Percentiles rank a stretch among this genome's conserved stretches.
These are phyloP conservation scores for Colletotrichum melonis DNA, from an alignment of 2,329 filamentous ascomycete species.

Conservation along the genomic window DNA sequence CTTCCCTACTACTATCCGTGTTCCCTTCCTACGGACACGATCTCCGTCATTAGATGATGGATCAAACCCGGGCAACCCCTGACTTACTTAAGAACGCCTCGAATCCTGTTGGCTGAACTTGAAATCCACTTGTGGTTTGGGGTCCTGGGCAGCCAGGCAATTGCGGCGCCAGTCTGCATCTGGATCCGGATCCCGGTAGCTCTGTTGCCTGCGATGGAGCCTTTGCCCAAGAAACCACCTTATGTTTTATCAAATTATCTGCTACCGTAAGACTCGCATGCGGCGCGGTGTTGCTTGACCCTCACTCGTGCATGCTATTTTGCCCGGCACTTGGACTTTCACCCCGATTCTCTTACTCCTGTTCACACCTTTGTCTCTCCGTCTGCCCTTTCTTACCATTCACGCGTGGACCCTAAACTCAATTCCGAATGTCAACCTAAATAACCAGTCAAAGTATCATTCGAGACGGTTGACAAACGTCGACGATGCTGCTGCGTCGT, in stretches of 20 bases:
- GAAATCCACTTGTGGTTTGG: neutral
- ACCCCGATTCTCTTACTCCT: neutral
- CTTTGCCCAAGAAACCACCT: too few species aligned
- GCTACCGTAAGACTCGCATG: neutral
- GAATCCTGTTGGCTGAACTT: neutral
- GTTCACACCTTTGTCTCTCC: neutral
- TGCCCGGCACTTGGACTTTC: neutral
- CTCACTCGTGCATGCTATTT: neutral
- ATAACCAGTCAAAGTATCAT: neutral
- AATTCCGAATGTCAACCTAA: neutral
- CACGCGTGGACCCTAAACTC: neutral
- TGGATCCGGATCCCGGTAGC: neutral
- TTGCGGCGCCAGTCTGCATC: neutral
- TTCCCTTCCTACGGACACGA: neutral
- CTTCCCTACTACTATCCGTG: neutral
- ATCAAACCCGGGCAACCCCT: neutral
- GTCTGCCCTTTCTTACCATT: neutral
- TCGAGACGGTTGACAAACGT: neutral
- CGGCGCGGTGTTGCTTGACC: neutral
- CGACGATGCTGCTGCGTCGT: neutral
- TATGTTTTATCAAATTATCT: neutral
- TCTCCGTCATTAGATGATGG: too few species aligned
- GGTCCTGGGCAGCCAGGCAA: too few species aligned
- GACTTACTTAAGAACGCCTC: neutral
- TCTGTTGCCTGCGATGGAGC: neutral